phyloP scores from a whole-genome alignment of 805 yeast species.

The Starmerella bombicola region DNA sequence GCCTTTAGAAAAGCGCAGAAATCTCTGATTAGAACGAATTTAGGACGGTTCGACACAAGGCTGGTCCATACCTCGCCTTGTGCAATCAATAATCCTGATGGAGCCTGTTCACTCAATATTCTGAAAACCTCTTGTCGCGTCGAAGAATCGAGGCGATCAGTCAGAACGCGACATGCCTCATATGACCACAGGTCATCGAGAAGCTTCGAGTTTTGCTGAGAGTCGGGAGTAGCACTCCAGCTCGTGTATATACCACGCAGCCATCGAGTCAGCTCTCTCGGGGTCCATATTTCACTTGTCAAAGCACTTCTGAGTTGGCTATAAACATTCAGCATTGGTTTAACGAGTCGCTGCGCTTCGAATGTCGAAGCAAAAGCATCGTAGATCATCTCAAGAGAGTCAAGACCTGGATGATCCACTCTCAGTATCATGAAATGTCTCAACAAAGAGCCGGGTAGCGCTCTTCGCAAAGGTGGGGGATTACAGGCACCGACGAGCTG shows the following conservation, averaged over 20 bases:
- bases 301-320: constrained; percentile 32
- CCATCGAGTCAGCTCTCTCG: constrained; percentile 88
- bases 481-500: constrained; percentile 95
- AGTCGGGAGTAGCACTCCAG: constrained; percentile 5
- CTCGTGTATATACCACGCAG: constrained; percentile 56
- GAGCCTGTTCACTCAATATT: neutral
- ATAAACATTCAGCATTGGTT: constrained; percentile 58
- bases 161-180: constrained; percentile 66
- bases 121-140: neutral
- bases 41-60: constrained; percentile 12
- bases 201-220: constrained; percentile 1
- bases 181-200: constrained; percentile 63
- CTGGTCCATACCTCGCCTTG: constrained; percentile 9
- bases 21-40: constrained; percentile 26
- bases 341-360: constrained; percentile 39
- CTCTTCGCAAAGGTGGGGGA: constrained; percentile 62
- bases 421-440: constrained; percentile 53
- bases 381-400: constrained; percentile 58
- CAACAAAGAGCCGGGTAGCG: constrained; percentile 47
- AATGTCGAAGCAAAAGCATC: constrained; percentile 42
- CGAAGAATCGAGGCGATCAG: constrained; percentile 44
- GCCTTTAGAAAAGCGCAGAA: constrained; percentile 47
- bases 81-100: neutral
- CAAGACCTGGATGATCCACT: constrained; percentile 65
- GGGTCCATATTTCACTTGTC: constrained; percentile 66